phyloP scores from a whole-genome alignment of 345 rosid genomes.

The Hevea brasiliensis region DNA sequence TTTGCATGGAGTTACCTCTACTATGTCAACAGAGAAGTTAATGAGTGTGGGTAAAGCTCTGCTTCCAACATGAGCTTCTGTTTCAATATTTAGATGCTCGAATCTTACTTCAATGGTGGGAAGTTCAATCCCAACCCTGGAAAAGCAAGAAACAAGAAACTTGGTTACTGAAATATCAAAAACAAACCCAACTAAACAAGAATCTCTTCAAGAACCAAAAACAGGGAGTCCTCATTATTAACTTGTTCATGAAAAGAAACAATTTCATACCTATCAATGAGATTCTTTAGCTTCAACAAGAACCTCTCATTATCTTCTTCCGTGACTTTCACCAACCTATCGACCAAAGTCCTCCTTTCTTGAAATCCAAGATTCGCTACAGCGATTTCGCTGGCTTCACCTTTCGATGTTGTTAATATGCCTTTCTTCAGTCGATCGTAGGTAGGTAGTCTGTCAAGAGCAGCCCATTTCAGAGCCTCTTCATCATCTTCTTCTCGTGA shows the following conservation, averaged over 20 bases:
- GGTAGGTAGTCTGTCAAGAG: constrained; percentile 49
- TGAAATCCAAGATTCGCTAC: constrained; percentile 24
- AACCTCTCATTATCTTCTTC: constrained; percentile 26
- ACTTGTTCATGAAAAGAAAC: too few relatives aligned
- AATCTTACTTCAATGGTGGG: constrained; percentile 55
- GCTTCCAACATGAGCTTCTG: constrained; percentile 62
- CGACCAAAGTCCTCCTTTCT: constrained; percentile 16
- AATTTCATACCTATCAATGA: constrained; percentile 13
- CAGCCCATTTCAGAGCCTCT: constrained; percentile 57
- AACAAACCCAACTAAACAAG: background rate
- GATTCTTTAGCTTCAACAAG: constrained; percentile 23
- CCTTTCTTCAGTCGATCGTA: constrained; percentile 43
- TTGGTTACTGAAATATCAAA: background rate
- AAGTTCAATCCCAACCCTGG: constrained; percentile 51
- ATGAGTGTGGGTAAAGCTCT: constrained; percentile 63
- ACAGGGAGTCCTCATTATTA: background rate
- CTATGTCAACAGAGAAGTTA: constrained; percentile 46
- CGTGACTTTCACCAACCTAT: constrained; percentile 15
- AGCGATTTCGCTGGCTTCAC: constrained; percentile 20
- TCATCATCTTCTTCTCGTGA: constrained; percentile 35
- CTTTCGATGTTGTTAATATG: constrained; percentile 27
- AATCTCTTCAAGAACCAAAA: background rate
- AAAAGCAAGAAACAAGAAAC: background rate
- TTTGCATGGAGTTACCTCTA: constrained; percentile 43
- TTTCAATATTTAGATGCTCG: constrained; percentile 48